These are phyloP conservation scores for Tubosaeta sp. DNA, from an alignment of 768 basidiomycete genomes.

Conservation along the genomic window DNA sequence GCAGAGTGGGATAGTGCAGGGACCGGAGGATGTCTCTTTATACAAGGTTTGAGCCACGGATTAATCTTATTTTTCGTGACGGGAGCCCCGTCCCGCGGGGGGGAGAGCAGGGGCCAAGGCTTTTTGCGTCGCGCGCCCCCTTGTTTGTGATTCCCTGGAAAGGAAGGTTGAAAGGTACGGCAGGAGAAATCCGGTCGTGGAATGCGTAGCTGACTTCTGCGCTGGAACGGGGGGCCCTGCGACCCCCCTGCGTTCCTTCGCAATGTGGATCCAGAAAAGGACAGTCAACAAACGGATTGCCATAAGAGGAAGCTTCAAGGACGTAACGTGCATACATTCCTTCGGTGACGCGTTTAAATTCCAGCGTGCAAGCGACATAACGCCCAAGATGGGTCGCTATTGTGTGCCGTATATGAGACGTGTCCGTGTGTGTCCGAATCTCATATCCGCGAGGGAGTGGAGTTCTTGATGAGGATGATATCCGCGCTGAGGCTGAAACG, in stretches of 20 bases:
- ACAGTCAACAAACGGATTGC: constrained; percentile 35
- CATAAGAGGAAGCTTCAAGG: constrained; percentile 35
- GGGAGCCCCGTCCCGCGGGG: constrained; percentile 24
- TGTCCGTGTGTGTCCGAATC: constrained; percentile 10
- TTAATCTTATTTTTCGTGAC: constrained; percentile 27
- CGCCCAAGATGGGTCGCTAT: constrained; percentile 18
- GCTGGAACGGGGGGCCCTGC: constrained; percentile 32
- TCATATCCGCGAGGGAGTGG: constrained; percentile 21
- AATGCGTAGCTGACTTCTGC: constrained; percentile 31
- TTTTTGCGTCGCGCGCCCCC: constrained; percentile 24
- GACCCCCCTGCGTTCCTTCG: constrained; percentile 23
- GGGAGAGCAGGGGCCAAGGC: constrained; percentile 9
- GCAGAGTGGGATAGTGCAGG: constrained; percentile 28
- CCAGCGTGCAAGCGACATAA: constrained; percentile 27
- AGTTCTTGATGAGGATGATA: constrained; percentile 15
- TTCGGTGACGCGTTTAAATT: constrained; percentile 31
- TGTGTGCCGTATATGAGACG: constrained; percentile 13
- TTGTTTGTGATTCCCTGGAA: constrained; percentile 28
- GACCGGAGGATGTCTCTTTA: constrained; percentile 31
- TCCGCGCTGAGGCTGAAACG: constrained; percentile 18
- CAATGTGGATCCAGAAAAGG: constrained; percentile 30
- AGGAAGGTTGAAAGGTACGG: constrained; percentile 33
- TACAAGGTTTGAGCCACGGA: constrained; percentile 31
- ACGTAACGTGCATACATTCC: constrained; percentile 29
- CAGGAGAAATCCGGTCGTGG: constrained; percentile 24